Conservation (phyloP, 441 rosid species). For the Macaranga tanarius region DNA sequence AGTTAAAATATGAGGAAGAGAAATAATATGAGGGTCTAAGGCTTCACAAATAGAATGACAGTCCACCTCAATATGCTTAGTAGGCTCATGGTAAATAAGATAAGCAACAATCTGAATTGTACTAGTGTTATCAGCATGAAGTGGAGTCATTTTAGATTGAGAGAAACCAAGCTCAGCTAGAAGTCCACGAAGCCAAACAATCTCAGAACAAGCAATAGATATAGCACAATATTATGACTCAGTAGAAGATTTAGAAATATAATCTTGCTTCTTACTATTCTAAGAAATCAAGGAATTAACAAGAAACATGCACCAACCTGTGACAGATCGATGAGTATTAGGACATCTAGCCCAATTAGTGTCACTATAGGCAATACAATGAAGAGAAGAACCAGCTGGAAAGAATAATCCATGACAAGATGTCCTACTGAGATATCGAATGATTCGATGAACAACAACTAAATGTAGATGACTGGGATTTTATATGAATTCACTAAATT, state of each 20-base stretch:
- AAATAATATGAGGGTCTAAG: background rate
- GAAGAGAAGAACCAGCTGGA: background rate
- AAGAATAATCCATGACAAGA: background rate
- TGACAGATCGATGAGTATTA: background rate
- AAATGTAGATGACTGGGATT: background rate
- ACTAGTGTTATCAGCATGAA: slow-evolving; percentile 9
- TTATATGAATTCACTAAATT: slow-evolving; percentile 2
- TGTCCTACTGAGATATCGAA: background rate
- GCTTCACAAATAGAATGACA: background rate
- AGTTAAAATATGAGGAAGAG: slow-evolving; percentile 4
- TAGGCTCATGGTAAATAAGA: background rate
- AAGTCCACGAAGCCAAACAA: background rate
- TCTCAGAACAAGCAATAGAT: background rate
- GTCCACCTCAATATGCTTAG: background rate
- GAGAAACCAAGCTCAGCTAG: background rate
- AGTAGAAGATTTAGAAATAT: background rate
- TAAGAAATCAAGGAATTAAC: background rate
- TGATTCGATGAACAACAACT: background rate
- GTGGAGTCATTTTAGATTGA: background rate
- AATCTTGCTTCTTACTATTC: background rate
- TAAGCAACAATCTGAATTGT: background rate
- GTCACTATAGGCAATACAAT: slow-evolving; percentile 1
- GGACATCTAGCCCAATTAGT: background rate
- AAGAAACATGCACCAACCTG: background rate
- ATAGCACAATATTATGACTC: background rate